These are phyloP conservation scores for Luzula sylvatica DNA, from an alignment of 176 grass and related monocot species.

Conservation along the genomic window DNA sequence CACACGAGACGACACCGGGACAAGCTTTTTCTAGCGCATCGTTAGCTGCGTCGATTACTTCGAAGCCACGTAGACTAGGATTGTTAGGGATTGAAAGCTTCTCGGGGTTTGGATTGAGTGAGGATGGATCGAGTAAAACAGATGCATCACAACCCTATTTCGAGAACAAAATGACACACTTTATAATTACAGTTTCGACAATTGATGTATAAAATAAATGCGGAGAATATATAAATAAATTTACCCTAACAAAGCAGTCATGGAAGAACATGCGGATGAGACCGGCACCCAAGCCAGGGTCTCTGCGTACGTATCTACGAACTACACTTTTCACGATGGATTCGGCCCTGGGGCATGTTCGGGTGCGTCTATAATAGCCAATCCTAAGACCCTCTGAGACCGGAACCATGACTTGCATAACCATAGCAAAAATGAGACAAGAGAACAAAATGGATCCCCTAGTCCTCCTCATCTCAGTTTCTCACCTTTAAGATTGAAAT, in stretches of 20 bases:
- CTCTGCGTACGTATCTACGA: neutral
- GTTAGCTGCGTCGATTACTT: slow-evolving; percentile 18
- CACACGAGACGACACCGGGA: slow-evolving; percentile 12
- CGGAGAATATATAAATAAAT: neutral
- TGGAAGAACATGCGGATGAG: slow-evolving; percentile 25
- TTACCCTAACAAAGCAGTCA: slow-evolving; percentile 30
- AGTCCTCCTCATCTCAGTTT: no score
- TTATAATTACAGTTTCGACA: no score
- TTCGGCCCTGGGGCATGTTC: slow-evolving; percentile 15
- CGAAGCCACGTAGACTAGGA: slow-evolving; percentile 1
- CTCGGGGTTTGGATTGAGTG: neutral
- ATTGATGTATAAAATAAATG: no score
- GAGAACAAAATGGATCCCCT: neutral
- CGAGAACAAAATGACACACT: neutral
- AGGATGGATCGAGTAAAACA: neutral
- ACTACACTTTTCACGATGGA: slow-evolving; percentile 14
- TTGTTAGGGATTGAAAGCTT: slow-evolving; percentile 11
- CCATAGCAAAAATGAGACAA: neutral
- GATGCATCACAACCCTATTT: slow-evolving; percentile 18
- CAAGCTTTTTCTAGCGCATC: neutral
- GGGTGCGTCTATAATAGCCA: neutral
- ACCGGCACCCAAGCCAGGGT: slow-evolving; percentile 7
- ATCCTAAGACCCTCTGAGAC: neutral
- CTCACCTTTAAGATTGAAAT: no score
- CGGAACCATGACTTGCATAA: neutral